phyloP scores from a whole-genome alignment of 2,329 filamentous ascomycete species.

The Claviceps humidiphila region DNA sequence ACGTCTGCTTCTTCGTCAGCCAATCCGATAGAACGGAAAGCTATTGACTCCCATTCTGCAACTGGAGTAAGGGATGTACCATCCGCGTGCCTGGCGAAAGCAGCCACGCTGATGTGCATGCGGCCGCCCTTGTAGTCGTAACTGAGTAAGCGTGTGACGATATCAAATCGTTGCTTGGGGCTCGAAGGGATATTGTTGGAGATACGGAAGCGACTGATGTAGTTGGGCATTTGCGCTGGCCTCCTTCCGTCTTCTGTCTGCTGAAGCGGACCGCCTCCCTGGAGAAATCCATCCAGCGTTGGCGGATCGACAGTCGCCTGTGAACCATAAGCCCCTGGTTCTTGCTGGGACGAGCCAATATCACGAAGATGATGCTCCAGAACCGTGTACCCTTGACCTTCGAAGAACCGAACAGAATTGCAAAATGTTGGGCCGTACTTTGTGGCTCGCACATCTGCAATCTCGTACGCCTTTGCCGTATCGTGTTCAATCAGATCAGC shows the following conservation, averaged over 20 bases:
- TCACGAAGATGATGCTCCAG: conserved; percentile 12
- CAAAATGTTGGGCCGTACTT: conserved; percentile 16
- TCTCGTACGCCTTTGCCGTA: not conserved
- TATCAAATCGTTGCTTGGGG: conserved; percentile 9
- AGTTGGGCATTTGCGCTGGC: conserved; percentile 17
- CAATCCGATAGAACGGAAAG: conserved; percentile 5
- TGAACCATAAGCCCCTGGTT: conserved; percentile 9
- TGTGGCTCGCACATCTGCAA: conserved; percentile 8
- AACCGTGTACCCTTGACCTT: conserved; percentile 11
- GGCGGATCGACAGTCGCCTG: conserved; percentile 15
- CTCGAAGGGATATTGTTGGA: conserved; percentile 15
- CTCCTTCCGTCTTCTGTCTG: conserved; percentile 9
- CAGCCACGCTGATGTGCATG: conserved; percentile 14
- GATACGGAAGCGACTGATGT: conserved; percentile 16
- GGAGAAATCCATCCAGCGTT: conserved; percentile 16
- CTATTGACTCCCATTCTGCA: conserved; percentile 13
- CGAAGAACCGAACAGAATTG: conserved; percentile 10
- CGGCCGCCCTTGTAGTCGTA: conserved; percentile 13
- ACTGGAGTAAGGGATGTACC: conserved; percentile 7
- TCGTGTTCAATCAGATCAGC: conserved; percentile 4
- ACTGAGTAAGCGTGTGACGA: conserved; percentile 13
- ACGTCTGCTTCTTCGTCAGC: conserved; percentile 3
- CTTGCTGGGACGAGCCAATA: conserved; percentile 2
- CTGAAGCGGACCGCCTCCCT: conserved; percentile 11
- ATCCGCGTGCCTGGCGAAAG: conserved; percentile 8